Evolutionary conservation across 208 protist genomes (phyloP), one percentile per base, ranked within the genome.

Genomic region (Crithidia brevicula): DNA sequence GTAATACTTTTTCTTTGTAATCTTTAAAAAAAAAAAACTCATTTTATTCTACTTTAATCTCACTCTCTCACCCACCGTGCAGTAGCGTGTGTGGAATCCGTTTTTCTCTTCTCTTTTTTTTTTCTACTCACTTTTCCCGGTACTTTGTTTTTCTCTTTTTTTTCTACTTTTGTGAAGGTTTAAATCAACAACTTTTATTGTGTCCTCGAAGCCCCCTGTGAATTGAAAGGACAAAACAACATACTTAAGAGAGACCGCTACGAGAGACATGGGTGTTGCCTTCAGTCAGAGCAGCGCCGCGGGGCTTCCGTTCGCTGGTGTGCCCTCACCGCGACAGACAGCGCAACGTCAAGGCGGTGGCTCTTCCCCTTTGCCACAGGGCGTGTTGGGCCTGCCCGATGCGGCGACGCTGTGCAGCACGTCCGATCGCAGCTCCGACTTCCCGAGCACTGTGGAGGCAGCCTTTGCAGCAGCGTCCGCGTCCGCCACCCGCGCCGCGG

Each of bases 241-340:
- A 30, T 0, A 16, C 27, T 13, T 8, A 47, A 31, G 33, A 2
- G 0, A n/a, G n/a, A n/a, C n/a, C n/a, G n/a, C n/a, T n/a, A n/a
- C n/a, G n/a, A n/a, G n/a, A 49, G 34, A 33, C 15, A 72, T 72
- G 66, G 66, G 66, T 36, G 43, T 59, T 18, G 11, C 66, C 3
- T 56, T 72, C 13, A 72, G 54, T n/a, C 66, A 72, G 18, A 27
- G 22, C 27, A n/a, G 25, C 4, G 30, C 13, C 1, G 59, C 49
- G 59, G 45, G 2, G 7, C 1, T 28, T 3, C 33, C 47, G 13
- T 18, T 54, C 30, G 28, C 45, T 5, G 22, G 58, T 5, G 58
- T 52, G 28, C 30, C 42, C 11, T 22, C 13, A 15, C 58, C 43
- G 16, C 58, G 18, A 11, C 27, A 63, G 28, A 1, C 43, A 18